These are phyloP conservation scores for Avena eriantha DNA, from an alignment of 176 grass and related monocot genomes.

Conservation along the genomic window DNA sequence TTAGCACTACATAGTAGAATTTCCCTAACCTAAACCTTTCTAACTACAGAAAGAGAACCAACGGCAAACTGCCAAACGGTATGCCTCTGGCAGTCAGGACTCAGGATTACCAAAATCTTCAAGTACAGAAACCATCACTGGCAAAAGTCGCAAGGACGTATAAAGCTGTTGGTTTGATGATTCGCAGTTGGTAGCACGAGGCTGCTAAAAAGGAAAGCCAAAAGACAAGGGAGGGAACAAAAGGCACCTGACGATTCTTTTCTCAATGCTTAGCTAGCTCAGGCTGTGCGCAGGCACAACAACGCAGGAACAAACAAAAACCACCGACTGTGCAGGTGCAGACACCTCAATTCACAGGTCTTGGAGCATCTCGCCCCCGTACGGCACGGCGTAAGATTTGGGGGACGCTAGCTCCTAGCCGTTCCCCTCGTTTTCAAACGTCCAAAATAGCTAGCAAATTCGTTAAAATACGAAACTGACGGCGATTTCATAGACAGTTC, in stretches of 20 bases:
- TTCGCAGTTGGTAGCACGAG: neutral
- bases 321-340: neutral
- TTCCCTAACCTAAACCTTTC: neutral
- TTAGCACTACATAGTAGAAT: neutral
- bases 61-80: neutral
- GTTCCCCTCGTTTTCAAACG: too few relatives aligned
- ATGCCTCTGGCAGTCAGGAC: neutral
- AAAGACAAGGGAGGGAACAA: constrained; percentile 1
- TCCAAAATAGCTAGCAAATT: too few relatives aligned
- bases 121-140: neutral
- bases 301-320: constrained; percentile 7
- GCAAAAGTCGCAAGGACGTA: neutral
- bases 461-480: too few relatives aligned
- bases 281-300: neutral
- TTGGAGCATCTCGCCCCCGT: too few relatives aligned
- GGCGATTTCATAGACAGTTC: too few relatives aligned
- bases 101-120: neutral
- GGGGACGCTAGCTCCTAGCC: too few relatives aligned
- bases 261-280: neutral
- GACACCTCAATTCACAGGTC: neutral
- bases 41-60: neutral
- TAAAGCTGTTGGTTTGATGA: neutral
- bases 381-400: too few relatives aligned
- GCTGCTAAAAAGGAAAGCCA: neutral
- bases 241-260: constrained; percentile 12